Percentiles rank a stretch among this genome's conserved stretches.
These are phyloP conservation scores for Cinnamomum micranthum DNA, from an alignment of 164 flowering plant species.

Conservation along the genomic window DNA sequence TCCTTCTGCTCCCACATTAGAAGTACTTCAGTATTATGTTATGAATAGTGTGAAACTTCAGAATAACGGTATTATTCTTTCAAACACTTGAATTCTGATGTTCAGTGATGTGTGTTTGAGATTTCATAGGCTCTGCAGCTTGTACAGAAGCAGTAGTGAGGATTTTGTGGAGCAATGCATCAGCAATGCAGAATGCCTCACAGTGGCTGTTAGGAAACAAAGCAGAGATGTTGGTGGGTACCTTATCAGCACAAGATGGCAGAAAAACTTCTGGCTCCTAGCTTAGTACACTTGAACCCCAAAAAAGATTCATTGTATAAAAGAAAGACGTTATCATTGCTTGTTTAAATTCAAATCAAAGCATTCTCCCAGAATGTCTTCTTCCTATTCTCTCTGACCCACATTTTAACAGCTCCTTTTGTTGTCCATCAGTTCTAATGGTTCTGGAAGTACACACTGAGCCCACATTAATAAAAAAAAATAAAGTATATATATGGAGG, in stretches of 20 bases:
- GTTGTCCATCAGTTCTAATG: neutral
- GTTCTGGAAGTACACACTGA: too few relatives aligned
- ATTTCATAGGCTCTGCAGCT: conserved; percentile 28
- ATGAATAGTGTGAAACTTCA: too few relatives aligned
- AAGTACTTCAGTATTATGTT: too few relatives aligned
- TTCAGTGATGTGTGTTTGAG: neutral
- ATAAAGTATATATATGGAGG: too few relatives aligned
- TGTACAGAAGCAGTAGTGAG: conserved; percentile 49
- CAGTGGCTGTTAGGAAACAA: conserved; percentile 78
- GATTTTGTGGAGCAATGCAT: conserved; percentile 82
- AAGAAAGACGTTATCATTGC: neutral
- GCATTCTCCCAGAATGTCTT: neutral
- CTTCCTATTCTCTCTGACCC: neutral
- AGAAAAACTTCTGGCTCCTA: conserved; percentile 89
- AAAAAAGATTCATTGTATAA: neutral
- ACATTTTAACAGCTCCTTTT: too few relatives aligned
- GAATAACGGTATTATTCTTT: neutral
- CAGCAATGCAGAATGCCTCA: conserved; percentile 65
- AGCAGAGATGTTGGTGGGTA: conserved; percentile 74
- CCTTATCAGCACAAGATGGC: conserved; percentile 89
- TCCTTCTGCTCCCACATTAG: too few relatives aligned
- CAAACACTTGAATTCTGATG: neutral
- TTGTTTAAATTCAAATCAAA: neutral
- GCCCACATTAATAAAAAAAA: too few relatives aligned
- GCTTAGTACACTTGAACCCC: conserved; percentile 14